Evolutionary conservation across 2,329 filamentous ascomycete species (phyloP), one percentile per base, ranked within the genome.

Genomic region (Fusarium coicis): DNA sequence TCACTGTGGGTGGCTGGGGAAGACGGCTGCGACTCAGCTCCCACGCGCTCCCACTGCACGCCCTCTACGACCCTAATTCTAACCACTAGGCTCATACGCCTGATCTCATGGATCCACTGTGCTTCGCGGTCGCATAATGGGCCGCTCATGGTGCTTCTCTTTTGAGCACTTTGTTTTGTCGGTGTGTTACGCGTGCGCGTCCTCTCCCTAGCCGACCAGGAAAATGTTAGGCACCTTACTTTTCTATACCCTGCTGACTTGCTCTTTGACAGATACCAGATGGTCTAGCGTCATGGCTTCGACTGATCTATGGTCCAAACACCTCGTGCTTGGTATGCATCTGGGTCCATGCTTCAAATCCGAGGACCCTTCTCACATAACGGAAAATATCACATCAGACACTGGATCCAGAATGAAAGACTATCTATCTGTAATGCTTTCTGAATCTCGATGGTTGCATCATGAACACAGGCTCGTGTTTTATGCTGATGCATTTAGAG

Each of bases 101-200:
- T 72, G 75, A 75, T 73, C 74, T 74, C 75, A 68, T 76, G 68
- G 72, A 76, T 78, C 80, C 80, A 81, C 80, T 78, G 74, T 77
- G 78, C 79, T 78, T 78, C 76, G 72, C 73, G 80, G 80, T 79
- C 80, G 79, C 80, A 80, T 80, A 69, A 76, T 75, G 60, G 71
- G 70, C 70, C 80, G 79, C 77, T 79, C 80, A 71, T 76, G 66
- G 66, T 78, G 69, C 68, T 67, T 70, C 73, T 68, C 66, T 69
- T 69, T 76, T 66, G 63, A 76, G 75, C 74, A 72, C 55, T 72
- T 74, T 77, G 75, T 74, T 80, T 78, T 78, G 80, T 81, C 80
- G 80, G 80, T 82, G 80, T 81, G 78, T 80, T 80, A 76, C 76
- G 71, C 75, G 74, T 80, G 75, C 75, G 77, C 78, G 78, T 77